Evolutionary conservation across 1,284 basidiomycete genomes (phyloP), one percentile per base, ranked within the genome.

Genomic region (Pascua guehoae): DNA sequence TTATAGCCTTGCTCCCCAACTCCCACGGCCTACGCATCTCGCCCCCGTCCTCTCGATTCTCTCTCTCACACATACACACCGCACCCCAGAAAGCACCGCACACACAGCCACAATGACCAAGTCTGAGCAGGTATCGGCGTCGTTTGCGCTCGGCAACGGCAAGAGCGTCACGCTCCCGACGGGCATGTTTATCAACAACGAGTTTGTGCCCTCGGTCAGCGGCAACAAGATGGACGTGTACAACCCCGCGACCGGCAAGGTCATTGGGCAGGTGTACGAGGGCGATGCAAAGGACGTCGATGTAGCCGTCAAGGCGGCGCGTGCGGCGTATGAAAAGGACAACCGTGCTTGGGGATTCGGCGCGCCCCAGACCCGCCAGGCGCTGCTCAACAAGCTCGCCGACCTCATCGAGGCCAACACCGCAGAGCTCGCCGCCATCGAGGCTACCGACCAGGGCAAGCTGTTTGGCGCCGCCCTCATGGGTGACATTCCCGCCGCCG

Each of bases 391-490:
- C 79, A 89, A 87, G 72, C 85, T 96, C 49, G 94, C 93, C 46
- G 91, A 95, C 72, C 81, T 94, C 63, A 89, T 97, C 62, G 93
- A 97, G 77, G 82, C 85, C 62, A 86, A 95, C 75, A 80, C 83
- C 18, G 58, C 54, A 32, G 49, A 84, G 61, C 82, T 91, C 24
- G 88, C 85, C 5, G 88, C 88, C 69, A 81, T 91, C 52, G 89
- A 91, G 74, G 66, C 66, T 53, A 78, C 91, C 50, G 89, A 92
- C 77, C 90, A 89, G 66, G 90, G 90, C 49, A 92, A 92, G 78
- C 89, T 89, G 17, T 81, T 89, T 65, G 83, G 80, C 58, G 82
- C 91, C 60, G 89, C 90, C 43, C 80, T 82, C 70, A 87, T 87
- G 70, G 87, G 85, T 64, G 93, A 96, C 75, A 87, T 95, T 44